Conservation (phyloP, 2,329 filamentous ascomycete species). For the Scedosporium boydii region DNA sequence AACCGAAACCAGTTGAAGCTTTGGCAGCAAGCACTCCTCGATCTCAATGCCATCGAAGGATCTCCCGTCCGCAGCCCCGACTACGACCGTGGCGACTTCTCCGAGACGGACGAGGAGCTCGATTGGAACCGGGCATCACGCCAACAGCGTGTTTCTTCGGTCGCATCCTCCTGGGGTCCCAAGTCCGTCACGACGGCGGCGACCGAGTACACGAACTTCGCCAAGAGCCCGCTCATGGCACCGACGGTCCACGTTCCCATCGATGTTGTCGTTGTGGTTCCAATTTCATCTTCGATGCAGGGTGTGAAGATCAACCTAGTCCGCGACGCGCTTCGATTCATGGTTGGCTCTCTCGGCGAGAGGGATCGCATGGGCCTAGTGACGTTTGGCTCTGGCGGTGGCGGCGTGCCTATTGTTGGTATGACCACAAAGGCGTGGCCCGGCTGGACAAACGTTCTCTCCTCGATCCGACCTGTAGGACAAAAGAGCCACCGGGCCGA, state of each 20-base stretch:
- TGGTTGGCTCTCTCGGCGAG: conserved; percentile 82
- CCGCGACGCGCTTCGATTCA: conserved; percentile 82
- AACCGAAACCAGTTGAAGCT: conserved; percentile 75
- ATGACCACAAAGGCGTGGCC: conserved; percentile 95
- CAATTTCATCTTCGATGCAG: conserved; percentile 97
- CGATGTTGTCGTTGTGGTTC: conserved; percentile 92
- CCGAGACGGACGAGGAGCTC: conserved; percentile 73
- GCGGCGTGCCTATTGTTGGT: conserved; percentile 89
- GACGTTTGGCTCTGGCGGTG: conserved; percentile 89
- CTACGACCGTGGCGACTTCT: conserved; percentile 67
- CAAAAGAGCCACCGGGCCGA: conserved; percentile 96
- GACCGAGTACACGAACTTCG: conserved; percentile 80
- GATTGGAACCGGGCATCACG: conserved; percentile 53
- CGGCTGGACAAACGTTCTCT: conserved; percentile 79
- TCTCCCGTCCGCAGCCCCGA: conserved; percentile 60
- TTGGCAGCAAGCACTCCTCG: conserved; percentile 80
- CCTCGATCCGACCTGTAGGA: conserved; percentile 83
- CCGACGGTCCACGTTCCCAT: conserved; percentile 74
- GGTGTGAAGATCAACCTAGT: conserved; percentile 96
- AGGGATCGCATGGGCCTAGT: conserved; percentile 95
- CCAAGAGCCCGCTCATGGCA: conserved; percentile 34
- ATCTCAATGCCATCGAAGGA: conserved; percentile 65
- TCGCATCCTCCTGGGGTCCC: conserved; percentile 71
- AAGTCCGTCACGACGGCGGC: conserved; percentile 81
- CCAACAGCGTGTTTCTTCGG: conserved; percentile 67